Evolutionary conservation across 768 basidiomycete genomes (phyloP), one percentile per base, ranked within the genome.

Genomic region (Lactifluus pinguis): DNA sequence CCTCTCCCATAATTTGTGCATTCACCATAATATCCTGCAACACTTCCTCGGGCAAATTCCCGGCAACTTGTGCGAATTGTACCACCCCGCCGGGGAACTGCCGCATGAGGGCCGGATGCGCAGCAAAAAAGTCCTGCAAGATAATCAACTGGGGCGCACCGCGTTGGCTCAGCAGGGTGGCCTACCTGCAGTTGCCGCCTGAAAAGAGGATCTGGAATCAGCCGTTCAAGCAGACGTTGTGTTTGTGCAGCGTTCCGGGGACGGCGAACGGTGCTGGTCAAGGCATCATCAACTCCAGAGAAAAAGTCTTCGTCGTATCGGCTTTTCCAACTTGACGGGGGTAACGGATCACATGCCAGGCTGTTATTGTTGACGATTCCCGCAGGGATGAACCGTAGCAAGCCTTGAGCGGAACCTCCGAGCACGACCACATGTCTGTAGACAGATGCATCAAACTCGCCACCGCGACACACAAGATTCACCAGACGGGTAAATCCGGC

Each of bases 301-400:
- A 98, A 95, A 73, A 94, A 97, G n/a, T 71, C 71, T 4, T 79
- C 74, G 63, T 92, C 79, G 72, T 97, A 97, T 44, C 67, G 69
- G 38, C 78, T 86, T 2, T 83, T 68, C 2, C 79, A 73, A 1
- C 79, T 78, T 6, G 73, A 74, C 0, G 95, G 94, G 0, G 95
- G 92, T 2, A 95, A 75, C 0, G 95, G 94, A 68, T 98, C 95
- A 66, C 87, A 97, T 9, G 86, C 83, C 62, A 90, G 75, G 6
- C 82, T 78, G 57, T 83, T 80, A 13, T 72, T 74, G 5, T 77
- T 73, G 13, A 81, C 72, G 4, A 89, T 76, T 5, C 74, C 67
- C 13, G 76, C 74, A 0, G 91, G 89, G 54, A 95, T 77, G 75
- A 93, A 95, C 0, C 84, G 76, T 53, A 87, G 80, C 10, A 91